Percentiles rank a stretch among this genome's conserved stretches.
Conservation (phyloP, 306 rosid species). For the Carpinus viminea region DNA sequence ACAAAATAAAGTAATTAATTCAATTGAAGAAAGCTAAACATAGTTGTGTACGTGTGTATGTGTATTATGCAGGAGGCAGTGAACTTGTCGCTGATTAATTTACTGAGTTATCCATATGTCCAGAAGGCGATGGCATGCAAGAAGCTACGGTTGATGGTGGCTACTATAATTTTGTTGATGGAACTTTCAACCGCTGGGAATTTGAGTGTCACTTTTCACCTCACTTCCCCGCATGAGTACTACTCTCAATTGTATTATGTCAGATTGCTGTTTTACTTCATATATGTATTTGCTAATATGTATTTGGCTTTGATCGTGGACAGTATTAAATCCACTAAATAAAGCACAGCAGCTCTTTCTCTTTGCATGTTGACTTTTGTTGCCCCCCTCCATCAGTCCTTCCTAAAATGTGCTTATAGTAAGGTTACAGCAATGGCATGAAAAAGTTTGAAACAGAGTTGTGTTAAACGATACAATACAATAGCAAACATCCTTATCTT, state of each 20-base stretch:
- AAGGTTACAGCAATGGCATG: no score
- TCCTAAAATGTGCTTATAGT: no score
- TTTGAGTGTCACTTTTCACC: slow-evolving; percentile 15
- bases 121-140: slow-evolving; percentile 20
- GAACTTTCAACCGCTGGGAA: slow-evolving; percentile 59
- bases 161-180: slow-evolving; percentile 57
- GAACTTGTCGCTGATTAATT: slow-evolving; percentile 52
- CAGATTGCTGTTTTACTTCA: not conserved
- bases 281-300: not conserved
- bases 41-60: no score
- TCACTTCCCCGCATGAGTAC: slow-evolving; percentile 19
- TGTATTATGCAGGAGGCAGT: slow-evolving; percentile 60
- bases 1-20: not conserved
- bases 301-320: not conserved
- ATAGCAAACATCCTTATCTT: no score
- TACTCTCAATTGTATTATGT: not conserved
- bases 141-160: slow-evolving; percentile 40
- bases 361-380: no score
- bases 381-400: no score
- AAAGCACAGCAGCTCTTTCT: no score
- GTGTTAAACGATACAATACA: no score
- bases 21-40: no score
- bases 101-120: slow-evolving; percentile 58
- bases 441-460: no score
- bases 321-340: not conserved